Evolutionary conservation across 176 grass and related monocot genomes (phyloP), one percentile per base, ranked within the genome.

Genomic region (Metroxylon sagu): DNA sequence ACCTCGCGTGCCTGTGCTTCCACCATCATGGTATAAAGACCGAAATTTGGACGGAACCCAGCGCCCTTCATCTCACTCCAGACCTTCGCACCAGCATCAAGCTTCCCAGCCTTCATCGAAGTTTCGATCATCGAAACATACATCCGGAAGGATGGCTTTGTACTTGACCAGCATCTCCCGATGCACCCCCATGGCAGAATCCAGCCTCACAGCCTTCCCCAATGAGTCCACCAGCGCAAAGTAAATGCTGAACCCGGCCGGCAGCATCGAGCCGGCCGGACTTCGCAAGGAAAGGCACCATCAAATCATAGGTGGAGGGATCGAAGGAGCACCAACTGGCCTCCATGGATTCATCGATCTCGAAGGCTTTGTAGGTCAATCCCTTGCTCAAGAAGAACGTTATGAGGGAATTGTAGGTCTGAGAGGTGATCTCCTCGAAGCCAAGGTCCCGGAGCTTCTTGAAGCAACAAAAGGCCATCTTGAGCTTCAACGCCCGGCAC

Each of bases 1-100:
- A 97, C 51, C 82, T 83, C 28, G 93, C 93, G 70, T 97, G 86
- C 93, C 73, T 97, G 86, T 2, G 87, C 78, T 72, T 97, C 93
- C 0, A 97, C 81, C 48, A 97, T 81, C 81, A 97, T 77, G 6
- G 84, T 92, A 68, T 97, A 88, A 61, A 92, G 67, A 15, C 75
- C 82, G 31, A 88, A 97, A 78, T 65, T 97, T 23, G 87, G 93
- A 3, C 81, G 69, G 21, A 88, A 80, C 3, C 93, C 87, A 61
- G 56, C 62, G 10, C 29, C 25, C 19, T 73, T 76, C 93, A 97
- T 92, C 64, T 97, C 87, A 18, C 83, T 78, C 87, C 87, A 97
- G 62, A 97, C 76, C 68, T 97, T 82, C 71, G 85, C 82, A 18
- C 83, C 93, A 0, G 84, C 80, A 60, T 92, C 93, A 29, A 97